Evolutionary conservation across 2,329 filamentous ascomycete genomes (phyloP), one percentile per base, ranked within the genome.

Genomic region (Sporothrix inflata): DNA sequence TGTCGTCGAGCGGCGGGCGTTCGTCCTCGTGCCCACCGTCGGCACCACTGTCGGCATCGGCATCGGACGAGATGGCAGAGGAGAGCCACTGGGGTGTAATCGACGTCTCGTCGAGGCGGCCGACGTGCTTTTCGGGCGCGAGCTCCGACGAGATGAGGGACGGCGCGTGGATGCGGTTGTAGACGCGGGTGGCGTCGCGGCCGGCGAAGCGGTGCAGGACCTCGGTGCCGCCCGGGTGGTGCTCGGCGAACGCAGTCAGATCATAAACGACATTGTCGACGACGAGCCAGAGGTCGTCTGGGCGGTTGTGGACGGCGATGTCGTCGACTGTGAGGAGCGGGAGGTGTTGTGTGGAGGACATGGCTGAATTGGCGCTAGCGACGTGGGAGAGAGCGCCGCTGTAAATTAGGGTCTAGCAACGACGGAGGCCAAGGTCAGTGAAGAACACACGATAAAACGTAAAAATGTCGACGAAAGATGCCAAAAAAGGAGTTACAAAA

Each of bases 211-310:
- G 80, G 40, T 83, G 78, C 49, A 90, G 82, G 75, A 87, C 80
- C 80, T 73, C 77, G 4, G 78, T 75, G 1, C 82, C 82, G 11
- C 82, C 82, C 0, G 81, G 81, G 51, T 83, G 81, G 53, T 79
- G 76, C 34, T 78, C 75, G 19, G 90, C 83, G 76, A 93, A 93
- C 1, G 88, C 85, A 2, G 90, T 91, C 65, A 93, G 82, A 78
- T 93, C 89, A 85, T 90, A 93, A 38, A 92, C 89, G 76, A 87
- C 86, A 61, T 86, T 86, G 78, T 92, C 87, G 27, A 93, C 86
- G 21, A 91, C 89, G 73, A 92, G 87, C 91, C 91, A 93, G 76
- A 87, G 85, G 75, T 89, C 80, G 69, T 83, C 76, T 45, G 81
- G 76, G 14, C 78, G 82, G 71, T 83, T 86, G 76, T 90, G 87